Conservation (phyloP, 495 filamentous ascomycete genomes). For the Oidiodendron maius region DNA sequence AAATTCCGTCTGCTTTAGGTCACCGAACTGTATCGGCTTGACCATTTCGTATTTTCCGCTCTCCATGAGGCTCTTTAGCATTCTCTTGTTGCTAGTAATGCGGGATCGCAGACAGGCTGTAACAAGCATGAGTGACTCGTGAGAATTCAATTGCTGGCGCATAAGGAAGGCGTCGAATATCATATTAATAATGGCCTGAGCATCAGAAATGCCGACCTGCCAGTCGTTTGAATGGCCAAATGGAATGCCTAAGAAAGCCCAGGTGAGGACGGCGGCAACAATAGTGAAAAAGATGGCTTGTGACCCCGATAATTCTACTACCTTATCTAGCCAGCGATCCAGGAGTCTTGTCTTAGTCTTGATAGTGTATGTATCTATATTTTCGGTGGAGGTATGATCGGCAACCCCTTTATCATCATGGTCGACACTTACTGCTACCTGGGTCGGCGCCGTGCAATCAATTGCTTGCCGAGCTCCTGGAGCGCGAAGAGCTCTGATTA, state of each 20-base stretch:
- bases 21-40: conserved; percentile 9
- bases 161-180: conserved; percentile 34
- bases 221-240: conserved; percentile 27
- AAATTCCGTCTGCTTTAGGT: conserved; percentile 13
- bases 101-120: conserved; percentile 29
- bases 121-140: conserved; percentile 21
- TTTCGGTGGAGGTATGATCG: conserved; percentile 1
- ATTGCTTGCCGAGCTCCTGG: conserved; percentile 15
- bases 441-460: conserved; percentile 21
- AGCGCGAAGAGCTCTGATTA: conserved; percentile 1
- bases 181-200: conserved; percentile 32
- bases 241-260: conserved; percentile 27
- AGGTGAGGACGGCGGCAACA: conserved; percentile 19
- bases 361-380: conserved; percentile 18
- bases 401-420: conserved; percentile 5
- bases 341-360: conserved; percentile 18
- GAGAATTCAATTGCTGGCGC: conserved; percentile 33
- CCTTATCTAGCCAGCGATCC: conserved; percentile 29
- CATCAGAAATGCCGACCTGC: conserved; percentile 33
- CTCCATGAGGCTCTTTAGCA: conserved; percentile 23
- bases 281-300: conserved; percentile 25
- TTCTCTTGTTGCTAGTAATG: conserved; percentile 24
- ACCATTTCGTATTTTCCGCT: conserved; percentile 12
- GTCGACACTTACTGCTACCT: conserved; percentile 6
- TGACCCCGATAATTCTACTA: conserved; percentile 26